Base-by-base conservation (phyloP, 2,329 filamentous ascomycete genomes). In the Verticillium albo-atrum region DNA sequence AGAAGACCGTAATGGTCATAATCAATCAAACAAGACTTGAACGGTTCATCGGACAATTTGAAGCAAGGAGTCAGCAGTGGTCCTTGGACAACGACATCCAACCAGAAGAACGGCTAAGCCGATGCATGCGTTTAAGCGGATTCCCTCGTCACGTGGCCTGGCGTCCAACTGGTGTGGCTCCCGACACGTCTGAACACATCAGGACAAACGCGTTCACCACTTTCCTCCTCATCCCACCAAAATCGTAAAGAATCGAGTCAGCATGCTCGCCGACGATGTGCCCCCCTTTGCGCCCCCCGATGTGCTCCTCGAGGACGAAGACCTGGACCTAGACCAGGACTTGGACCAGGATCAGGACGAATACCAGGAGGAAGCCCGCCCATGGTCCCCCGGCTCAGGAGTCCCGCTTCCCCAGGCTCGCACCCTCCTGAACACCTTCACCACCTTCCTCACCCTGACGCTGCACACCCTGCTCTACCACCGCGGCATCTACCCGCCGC, bases 391-490 rank as follows among this genome's bases (percentile, higher is more conserved):
- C 4, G 51, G 7, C 4, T 14, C 25, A 4, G 55, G 68, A 52
- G 64, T 81, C 61, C 66, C 75, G 25, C 64, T 72, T 10, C 62
- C 70, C 23, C 68, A 77, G 77, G 85, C 77, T 68, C 81, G 71
- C 72, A 78, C 71, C 57, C 84, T 93, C 65, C 82, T 93, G 64
- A 76, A 80, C 60, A 84, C 87, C 56, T 93, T 96, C 75, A 85
- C 84, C 62, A 85, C 88, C 69, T 97, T 97, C 76, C 84, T 97
- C 59, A 90, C 88, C 62, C 86, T 94, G 63, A 85, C 90, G 67
- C 85, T 94, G 64, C 93, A 97, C 79, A 91, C 91, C 61, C 88
- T 97, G 67, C 85, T 97, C 66, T 94, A 88, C 78, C 87, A 95
- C 68, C 90, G 93, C 66, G 75, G 75, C 61, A 85, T 97, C 68